These are phyloP conservation scores for Emmonsiellopsis sp. DNA, from an alignment of 2,329 filamentous ascomycete species.

Conservation along the genomic window DNA sequence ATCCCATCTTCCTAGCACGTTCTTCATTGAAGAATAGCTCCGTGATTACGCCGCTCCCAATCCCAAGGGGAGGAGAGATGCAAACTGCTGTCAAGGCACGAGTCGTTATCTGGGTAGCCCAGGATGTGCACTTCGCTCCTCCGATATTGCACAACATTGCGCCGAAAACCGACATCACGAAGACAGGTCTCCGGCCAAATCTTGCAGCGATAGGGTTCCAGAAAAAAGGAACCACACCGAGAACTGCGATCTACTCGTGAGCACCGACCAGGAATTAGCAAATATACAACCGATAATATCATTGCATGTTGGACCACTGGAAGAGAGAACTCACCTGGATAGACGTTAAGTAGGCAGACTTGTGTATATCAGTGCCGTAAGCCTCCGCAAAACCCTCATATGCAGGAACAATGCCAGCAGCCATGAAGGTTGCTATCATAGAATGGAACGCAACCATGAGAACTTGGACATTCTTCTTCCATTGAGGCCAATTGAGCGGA, in stretches of 20 bases:
- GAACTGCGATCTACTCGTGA: conserved; percentile 35
- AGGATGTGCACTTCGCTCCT: conserved; percentile 41
- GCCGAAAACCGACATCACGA: conserved; percentile 41
- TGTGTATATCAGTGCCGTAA: conserved; percentile 39
- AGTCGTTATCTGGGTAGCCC: conserved; percentile 42
- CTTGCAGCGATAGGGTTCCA: conserved; percentile 48
- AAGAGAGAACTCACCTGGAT: conserved; percentile 25
- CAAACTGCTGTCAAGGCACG: conserved; percentile 47
- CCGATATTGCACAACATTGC: conserved; percentile 44
- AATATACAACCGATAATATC: too few species aligned
- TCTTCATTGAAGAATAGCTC: conserved; percentile 51
- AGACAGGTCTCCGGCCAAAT: conserved; percentile 47
- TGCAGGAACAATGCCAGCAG: conserved; percentile 45
- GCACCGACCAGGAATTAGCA: not conserved
- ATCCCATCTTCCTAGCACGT: conserved; percentile 45
- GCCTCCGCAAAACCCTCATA: conserved; percentile 45
- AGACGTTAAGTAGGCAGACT: conserved; percentile 45
- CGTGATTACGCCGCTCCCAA: conserved; percentile 48
- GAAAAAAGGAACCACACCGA: conserved; percentile 45
- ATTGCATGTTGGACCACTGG: too few species aligned
- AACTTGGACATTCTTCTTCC: conserved; percentile 47
- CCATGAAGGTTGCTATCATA: conserved; percentile 48
- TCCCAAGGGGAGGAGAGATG: conserved; percentile 44
- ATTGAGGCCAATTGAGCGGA: conserved; percentile 47
- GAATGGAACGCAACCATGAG: conserved; percentile 48